These are phyloP conservation scores for Neurospora sp. DNA, from an alignment of 495 filamentous ascomycete genomes.

Conservation along the genomic window DNA sequence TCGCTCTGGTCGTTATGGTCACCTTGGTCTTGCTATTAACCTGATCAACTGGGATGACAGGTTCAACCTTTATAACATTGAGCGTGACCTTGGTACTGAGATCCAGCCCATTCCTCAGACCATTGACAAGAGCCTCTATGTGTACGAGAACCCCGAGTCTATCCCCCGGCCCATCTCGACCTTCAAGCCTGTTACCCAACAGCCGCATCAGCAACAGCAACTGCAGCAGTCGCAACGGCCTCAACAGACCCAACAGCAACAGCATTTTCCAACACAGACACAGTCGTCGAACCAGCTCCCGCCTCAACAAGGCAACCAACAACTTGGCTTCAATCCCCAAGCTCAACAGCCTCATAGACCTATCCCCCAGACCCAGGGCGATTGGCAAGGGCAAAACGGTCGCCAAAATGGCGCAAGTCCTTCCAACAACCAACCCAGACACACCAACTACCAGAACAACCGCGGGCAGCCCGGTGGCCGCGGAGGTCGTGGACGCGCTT, in stretches of 20 bases:
- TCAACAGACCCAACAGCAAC: conserved; percentile 11
- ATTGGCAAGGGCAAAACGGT: conserved; percentile 16
- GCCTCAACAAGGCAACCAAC: conserved; percentile 13
- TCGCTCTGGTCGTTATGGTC: conserved; percentile 92
- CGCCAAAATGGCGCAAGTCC: conserved; percentile 17
- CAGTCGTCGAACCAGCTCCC: conserved; percentile 12
- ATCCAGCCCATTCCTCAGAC: conserved; percentile 88
- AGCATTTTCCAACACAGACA: conserved; percentile 6
- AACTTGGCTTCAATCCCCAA: conserved; percentile 16
- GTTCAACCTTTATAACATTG: conserved; percentile 98
- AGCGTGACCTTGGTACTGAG: conserved; percentile 93
- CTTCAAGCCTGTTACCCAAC: conserved; percentile 22
- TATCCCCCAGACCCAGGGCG: conserved; percentile 9
- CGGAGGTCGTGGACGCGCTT: conserved; percentile 15
- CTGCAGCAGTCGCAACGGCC: conserved; percentile 21
- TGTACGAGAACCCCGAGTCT: conserved; percentile 90
- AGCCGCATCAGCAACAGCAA: conserved; percentile 19
- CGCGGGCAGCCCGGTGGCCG: conserved; percentile 25
- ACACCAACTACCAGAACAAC: conserved; percentile 28
- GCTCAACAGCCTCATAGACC: conserved; percentile 5
- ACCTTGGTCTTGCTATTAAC: conserved; percentile 96
- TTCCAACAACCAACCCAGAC: conserved; percentile 11
- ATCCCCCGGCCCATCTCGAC: conserved; percentile 69
- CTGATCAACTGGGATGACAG: conserved; percentile 99
- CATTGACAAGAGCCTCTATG: conserved; percentile 97